Evolutionary conservation across 2,329 filamentous ascomycete species (phyloP).

Genomic region (Didymella pomorum): DNA sequence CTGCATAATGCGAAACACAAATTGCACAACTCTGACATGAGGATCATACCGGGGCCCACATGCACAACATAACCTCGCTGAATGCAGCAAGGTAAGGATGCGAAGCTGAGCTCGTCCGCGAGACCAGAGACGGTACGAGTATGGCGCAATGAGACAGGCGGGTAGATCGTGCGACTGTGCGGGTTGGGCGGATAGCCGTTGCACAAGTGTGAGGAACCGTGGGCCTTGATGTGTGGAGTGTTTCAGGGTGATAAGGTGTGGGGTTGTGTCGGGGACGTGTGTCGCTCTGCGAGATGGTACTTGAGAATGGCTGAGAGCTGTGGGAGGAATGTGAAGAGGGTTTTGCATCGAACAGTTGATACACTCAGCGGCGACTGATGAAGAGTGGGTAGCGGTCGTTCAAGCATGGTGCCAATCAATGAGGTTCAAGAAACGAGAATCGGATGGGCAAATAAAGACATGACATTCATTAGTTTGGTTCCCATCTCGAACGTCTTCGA

Average conservation of each 20-base stretch:
- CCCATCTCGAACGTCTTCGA: not conserved
- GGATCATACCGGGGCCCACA: not conserved
- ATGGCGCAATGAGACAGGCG: constrained; percentile 2
- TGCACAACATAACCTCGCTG: not conserved
- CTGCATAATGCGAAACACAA: not conserved
- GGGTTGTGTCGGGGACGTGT: not conserved
- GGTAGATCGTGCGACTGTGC: not conserved
- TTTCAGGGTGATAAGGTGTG: not conserved
- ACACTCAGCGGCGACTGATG: not conserved
- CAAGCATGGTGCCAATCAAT: not conserved
- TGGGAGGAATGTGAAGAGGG: too few species aligned
- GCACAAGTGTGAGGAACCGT: not conserved
- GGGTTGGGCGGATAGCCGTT: not conserved
- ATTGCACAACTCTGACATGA: not conserved
- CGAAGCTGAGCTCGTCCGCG: not conserved
- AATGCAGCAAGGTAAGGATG: too few species aligned
- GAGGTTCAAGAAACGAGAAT: not conserved
- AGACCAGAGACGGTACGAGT: not conserved
- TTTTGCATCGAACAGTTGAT: too few species aligned
- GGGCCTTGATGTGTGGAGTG: not conserved
- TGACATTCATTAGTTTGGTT: not conserved
- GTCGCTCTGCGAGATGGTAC: not conserved
- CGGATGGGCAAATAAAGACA: not conserved
- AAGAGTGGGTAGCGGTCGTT: not conserved
- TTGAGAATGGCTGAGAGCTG: too few species aligned